Base-by-base conservation (phyloP, 202 grass and related monocot genomes). In the Panicum hallii region DNA sequence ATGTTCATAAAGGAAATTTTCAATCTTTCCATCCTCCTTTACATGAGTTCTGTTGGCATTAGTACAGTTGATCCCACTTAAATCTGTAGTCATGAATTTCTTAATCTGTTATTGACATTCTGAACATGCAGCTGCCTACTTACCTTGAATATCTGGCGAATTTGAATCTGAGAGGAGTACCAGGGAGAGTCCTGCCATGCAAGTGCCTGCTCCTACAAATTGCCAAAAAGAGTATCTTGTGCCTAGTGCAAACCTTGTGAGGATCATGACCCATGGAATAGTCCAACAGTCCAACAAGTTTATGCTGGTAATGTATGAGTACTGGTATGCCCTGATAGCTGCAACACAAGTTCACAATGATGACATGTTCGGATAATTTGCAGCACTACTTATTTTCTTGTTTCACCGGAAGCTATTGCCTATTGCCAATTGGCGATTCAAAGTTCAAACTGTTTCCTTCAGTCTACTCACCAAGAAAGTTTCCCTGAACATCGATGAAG, bases 281-380 rank as follows among this genome's bases (percentile, higher is more conserved):
- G 91, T 95, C 91, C 93, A 99, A 65, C 91, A 91, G 63, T 94
- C 90, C 73, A 99, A 67, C 67, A 96, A 75, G 26, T 91, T 87
- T 72, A 99, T 84, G 13, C 90, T 99, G 63, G 93, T 94, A 52
- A 94, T 96, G 34, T 90, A 99, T 4, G 96, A 90, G 53, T 94
- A 99, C 49, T 99, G 96, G 62, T 94, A 95, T 1, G 96, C 93
- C 88, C 92, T 94, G 22, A 95, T 34, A 34, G 34, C 34, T 34
- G 34, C 34, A 34, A 34, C 34, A 34, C 34, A 34, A 34, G 34
- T 34, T 34, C 34, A 34, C 34, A 34, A 34, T 34, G 34, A 34
- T 26, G 26, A 26, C 26, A 26, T 26, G 26, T 26, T 26, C 26
- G 26, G 26, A 26, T 26, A 26, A 26, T 34, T 34, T 34, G 34